Percentiles rank a stretch among this genome's conserved stretches.
Evolutionary conservation across 495 filamentous ascomycete genomes (phyloP).

Genomic region (Hypoxylon lienhwacheense): DNA sequence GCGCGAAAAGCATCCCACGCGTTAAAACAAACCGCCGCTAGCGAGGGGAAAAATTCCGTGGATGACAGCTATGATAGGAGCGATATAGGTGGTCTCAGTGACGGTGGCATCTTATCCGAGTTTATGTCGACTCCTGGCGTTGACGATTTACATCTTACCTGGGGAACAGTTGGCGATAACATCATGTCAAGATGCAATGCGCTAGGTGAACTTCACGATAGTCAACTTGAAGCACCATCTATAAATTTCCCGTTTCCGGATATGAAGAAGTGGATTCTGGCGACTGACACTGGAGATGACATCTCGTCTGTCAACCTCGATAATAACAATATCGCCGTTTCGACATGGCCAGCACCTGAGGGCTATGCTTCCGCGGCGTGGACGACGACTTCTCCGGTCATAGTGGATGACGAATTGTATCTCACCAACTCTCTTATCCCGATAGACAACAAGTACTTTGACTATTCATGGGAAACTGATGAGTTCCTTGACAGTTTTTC

Average conservation of each 20-base stretch:
- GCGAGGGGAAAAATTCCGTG: background rate
- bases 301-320: background rate
- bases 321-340: background rate
- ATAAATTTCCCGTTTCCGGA: background rate
- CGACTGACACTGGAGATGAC: background rate
- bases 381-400: background rate
- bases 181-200: background rate
- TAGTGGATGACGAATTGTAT: background rate
- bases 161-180: background rate
- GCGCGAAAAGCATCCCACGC: background rate
- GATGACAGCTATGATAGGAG: background rate
- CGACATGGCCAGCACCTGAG: background rate
- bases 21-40: background rate
- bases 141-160: background rate
- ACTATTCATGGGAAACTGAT: background rate
- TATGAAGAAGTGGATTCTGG: background rate
- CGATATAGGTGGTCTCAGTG: background rate
- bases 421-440: background rate
- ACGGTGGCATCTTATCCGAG: background rate
- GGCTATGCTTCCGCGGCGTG: background rate
- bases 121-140: background rate
- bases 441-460: background rate
- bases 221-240: background rate
- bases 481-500: background rate
- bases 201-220: background rate